A percentile compares a stretch with the other conserved stretches of the same genome.
Evolutionary conservation across 2,329 filamentous ascomycete species (phyloP).

Genomic region (Venturia effusa): DNA sequence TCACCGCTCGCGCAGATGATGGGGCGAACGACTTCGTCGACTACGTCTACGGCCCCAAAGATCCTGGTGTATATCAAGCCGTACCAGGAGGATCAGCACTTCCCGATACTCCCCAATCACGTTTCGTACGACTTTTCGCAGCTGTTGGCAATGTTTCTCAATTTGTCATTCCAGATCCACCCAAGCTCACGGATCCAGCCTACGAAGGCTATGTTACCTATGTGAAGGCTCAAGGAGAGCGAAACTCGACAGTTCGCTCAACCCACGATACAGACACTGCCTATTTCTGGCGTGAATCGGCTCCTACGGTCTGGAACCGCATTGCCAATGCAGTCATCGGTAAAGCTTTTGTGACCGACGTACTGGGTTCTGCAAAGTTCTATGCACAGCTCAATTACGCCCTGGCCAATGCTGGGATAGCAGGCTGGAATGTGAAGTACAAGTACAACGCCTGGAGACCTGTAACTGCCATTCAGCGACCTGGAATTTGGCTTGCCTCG

Average conservation of each 20-base stretch:
- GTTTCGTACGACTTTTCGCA: conserved; percentile 17
- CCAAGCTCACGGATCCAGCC: conserved; percentile 15
- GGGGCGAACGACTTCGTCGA: conserved; percentile 18
- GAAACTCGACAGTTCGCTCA: conserved; percentile 18
- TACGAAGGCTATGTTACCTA: conserved; percentile 17
- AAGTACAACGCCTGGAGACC: conserved; percentile 20
- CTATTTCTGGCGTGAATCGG: conserved; percentile 21
- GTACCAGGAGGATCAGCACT: conserved; percentile 17
- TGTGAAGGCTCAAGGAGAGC: conserved; percentile 18
- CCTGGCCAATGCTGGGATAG: conserved; percentile 21
- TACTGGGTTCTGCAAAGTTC: conserved; percentile 19
- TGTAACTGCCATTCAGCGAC: conserved; percentile 16
- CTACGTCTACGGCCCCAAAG: conserved; percentile 12
- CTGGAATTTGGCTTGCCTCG: conserved; percentile 17
- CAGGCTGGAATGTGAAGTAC: conserved; percentile 19
- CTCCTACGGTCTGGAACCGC: conserved; percentile 19
- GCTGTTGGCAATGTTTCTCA: conserved; percentile 18
- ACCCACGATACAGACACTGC: conserved; percentile 18
- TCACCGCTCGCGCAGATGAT: conserved; percentile 18
- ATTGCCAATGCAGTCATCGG: conserved; percentile 19
- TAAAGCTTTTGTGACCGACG: conserved; percentile 16
- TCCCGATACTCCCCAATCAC: conserved; percentile 21
- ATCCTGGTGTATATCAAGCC: conserved; percentile 19
- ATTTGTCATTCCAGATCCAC: conserved; percentile 18
- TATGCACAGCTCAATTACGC: conserved; percentile 21